Conservation (phyloP, 345 rosid species). For the Cardamine resedifolia region DNA sequence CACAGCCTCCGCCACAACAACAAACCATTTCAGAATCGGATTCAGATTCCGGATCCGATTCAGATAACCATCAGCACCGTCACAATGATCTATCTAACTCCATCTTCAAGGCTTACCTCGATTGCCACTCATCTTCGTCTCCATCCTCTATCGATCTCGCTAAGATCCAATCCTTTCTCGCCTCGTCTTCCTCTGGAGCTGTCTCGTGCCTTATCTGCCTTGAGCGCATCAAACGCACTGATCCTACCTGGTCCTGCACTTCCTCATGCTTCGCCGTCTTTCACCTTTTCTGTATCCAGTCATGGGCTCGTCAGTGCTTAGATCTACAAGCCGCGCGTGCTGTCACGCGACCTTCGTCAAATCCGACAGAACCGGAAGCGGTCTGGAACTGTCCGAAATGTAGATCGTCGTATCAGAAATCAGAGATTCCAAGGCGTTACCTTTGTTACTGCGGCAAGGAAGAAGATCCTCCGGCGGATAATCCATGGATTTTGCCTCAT, state of each 20-base stretch:
- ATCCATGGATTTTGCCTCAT: constrained; percentile 92
- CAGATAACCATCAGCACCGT: constrained; percentile 35
- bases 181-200: constrained; percentile 85
- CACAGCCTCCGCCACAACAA: constrained; percentile 12
- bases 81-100: constrained; percentile 65
- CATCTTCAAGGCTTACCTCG: constrained; percentile 79
- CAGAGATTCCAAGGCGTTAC: constrained; percentile 61
- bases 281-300: constrained; percentile 85
- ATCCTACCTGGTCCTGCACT: constrained; percentile 89
- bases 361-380: constrained; percentile 47
- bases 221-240: constrained; percentile 72
- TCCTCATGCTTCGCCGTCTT: constrained; percentile 74
- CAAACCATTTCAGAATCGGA: constrained; percentile 46
- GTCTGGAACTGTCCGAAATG: constrained; percentile 93
- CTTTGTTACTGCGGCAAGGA: constrained; percentile 81
- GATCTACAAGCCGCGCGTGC: constrained; percentile 73
- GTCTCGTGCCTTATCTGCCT: constrained; percentile 88
- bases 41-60: constrained; percentile 54
- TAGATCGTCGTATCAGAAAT: constrained; percentile 56
- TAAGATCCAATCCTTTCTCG: constrained; percentile 83
- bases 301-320: constrained; percentile 85
- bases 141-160: constrained; percentile 60
- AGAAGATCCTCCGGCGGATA: constrained; percentile 60
- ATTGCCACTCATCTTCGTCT: constrained; percentile 50
- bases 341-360: constrained; percentile 54